Evolutionary conservation across 208 protist species (phyloP).

Genomic region (Sergeia podlipaevii): DNA sequence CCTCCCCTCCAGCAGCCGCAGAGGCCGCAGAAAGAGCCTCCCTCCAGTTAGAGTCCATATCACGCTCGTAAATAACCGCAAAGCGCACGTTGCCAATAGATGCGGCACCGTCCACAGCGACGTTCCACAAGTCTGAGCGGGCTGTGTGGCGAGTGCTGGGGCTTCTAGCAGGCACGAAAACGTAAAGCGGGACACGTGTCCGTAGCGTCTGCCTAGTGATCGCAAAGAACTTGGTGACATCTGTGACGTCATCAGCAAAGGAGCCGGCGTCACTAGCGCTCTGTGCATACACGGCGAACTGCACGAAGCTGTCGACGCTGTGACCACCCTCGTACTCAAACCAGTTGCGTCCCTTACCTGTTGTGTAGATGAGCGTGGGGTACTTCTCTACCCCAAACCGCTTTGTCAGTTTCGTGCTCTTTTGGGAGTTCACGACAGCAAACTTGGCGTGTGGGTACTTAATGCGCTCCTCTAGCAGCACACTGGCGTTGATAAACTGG

Average conservation of each 20-base stretch:
- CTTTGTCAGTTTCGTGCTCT: slow-evolving; percentile 28
- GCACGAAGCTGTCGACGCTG: slow-evolving; percentile 45
- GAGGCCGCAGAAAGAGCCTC: too few species aligned
- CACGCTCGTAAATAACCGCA: slow-evolving; percentile 53
- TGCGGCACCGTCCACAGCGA: slow-evolving; percentile 45
- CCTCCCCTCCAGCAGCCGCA: too few species aligned
- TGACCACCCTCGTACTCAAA: slow-evolving; percentile 50
- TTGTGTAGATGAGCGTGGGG: slow-evolving; percentile 81
- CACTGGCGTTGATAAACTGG: slow-evolving; percentile 64
- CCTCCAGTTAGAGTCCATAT: slow-evolving; percentile 28
- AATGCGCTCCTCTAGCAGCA: slow-evolving; percentile 12
- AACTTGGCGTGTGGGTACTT: slow-evolving; percentile 38
- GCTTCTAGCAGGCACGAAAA: slow-evolving; percentile 44
- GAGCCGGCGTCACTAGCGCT: slow-evolving; percentile 30
- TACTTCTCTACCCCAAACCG: slow-evolving; percentile 58
- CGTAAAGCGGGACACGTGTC: slow-evolving; percentile 79
- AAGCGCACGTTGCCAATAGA: slow-evolving; percentile 73
- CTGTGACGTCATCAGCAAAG: slow-evolving; percentile 64
- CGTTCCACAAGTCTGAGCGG: slow-evolving; percentile 41
- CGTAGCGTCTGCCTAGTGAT: slow-evolving; percentile 10
- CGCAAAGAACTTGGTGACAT: slow-evolving; percentile 24
- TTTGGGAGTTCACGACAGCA: slow-evolving; percentile 55
- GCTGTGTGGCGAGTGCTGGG: slow-evolving; percentile 16
- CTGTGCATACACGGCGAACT: slow-evolving; percentile 58
- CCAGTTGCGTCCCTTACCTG: slow-evolving; percentile 43